Percentiles rank a stretch among this genome's conserved stretches.
Conservation (phyloP, 2,329 filamentous ascomycete genomes). For the Botrytis pseudocinerea region DNA sequence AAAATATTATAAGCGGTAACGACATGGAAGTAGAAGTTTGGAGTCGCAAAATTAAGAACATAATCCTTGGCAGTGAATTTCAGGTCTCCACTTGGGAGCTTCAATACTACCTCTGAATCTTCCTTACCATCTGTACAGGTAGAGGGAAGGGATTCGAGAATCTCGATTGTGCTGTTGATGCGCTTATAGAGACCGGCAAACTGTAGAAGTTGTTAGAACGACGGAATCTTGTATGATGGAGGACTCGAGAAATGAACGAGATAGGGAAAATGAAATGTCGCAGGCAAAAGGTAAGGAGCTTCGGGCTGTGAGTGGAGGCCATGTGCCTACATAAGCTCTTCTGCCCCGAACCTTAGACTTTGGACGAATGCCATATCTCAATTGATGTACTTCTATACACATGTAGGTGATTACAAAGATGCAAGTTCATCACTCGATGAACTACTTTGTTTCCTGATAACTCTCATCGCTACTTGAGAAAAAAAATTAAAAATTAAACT, state of each 20-base stretch:
- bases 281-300: not conserved
- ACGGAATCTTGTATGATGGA: not conserved
- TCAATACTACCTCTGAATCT: constrained; percentile 44
- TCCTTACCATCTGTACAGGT: constrained; percentile 48
- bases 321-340: not conserved
- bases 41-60: constrained; percentile 50
- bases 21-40: constrained; percentile 66
- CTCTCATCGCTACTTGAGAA: not conserved
- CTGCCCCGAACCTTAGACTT: no score
- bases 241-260: not conserved
- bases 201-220: constrained; percentile 28
- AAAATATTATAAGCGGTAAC: constrained; percentile 61
- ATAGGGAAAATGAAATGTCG: not conserved
- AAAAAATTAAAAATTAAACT: not conserved
- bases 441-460: no score
- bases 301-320: not conserved
- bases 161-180: constrained; percentile 49
- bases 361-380: not conserved
- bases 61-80: constrained; percentile 50
- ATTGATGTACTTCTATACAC: constrained; percentile 37
- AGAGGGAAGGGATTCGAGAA: constrained; percentile 48
- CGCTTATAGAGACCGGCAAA: constrained; percentile 51
- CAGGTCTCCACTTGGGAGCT: constrained; percentile 39
- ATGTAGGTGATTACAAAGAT: constrained; percentile 33
- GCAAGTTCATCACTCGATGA: not conserved